These are phyloP conservation scores for Ophiocordyceps sinensis DNA, from an alignment of 2,329 filamentous ascomycete genomes.

Conservation along the genomic window DNA sequence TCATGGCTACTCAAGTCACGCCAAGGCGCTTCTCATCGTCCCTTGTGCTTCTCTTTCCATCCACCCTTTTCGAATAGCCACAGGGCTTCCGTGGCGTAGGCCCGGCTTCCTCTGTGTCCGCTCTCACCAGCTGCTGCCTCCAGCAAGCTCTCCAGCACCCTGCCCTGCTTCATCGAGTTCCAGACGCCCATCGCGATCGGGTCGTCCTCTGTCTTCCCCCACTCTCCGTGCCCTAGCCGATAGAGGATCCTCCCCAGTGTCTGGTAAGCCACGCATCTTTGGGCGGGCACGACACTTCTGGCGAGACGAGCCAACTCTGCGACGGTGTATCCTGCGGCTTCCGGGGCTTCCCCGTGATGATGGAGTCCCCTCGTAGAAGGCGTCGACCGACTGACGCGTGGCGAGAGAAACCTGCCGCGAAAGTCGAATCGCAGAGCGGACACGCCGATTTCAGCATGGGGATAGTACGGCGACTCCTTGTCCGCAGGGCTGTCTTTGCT, in stretches of 20 bases:
- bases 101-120: conserved; percentile 65
- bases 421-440: conserved; percentile 83
- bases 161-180: conserved; percentile 61
- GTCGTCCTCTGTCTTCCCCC: conserved; percentile 42
- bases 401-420: conserved; percentile 64
- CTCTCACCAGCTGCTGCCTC: conserved; percentile 57
- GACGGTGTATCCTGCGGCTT: conserved; percentile 88
- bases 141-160: conserved; percentile 61
- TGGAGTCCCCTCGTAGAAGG: conserved; percentile 72
- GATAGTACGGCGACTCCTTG: conserved; percentile 67
- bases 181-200: conserved; percentile 68
- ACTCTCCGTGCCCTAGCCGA: conserved; percentile 60
- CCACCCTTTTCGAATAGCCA: conserved; percentile 69
- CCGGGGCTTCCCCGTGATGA: conserved; percentile 84
- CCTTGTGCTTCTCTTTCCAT: conserved; percentile 49
- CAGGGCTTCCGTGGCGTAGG: conserved; percentile 77
- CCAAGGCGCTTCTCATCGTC: conserved; percentile 20
- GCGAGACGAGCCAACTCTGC: conserved; percentile 70
- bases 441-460: conserved; percentile 56
- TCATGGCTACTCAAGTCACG: neutral
- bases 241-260: conserved; percentile 77
- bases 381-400: conserved; percentile 56
- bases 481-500: conserved; percentile 50
- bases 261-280: conserved; percentile 85
- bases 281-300: conserved; percentile 68